Conservation (phyloP, 2,329 filamentous ascomycete species). For the Cladosporium austrohemisphaericum region DNA sequence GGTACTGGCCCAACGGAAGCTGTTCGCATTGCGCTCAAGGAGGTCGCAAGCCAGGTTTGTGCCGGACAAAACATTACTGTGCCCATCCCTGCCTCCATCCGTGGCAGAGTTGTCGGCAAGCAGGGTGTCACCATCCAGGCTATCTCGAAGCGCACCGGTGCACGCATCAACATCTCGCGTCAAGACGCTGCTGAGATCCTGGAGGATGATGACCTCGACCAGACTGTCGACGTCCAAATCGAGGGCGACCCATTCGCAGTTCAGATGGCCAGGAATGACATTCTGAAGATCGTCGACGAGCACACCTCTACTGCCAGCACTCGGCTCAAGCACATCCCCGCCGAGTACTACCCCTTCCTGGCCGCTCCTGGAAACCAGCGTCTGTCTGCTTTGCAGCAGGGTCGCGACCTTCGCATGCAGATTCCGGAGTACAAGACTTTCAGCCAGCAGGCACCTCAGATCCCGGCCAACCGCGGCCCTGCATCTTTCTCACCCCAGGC, state of each 20-base stretch:
- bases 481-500: conserved; percentile 68
- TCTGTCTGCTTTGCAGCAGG: conserved; percentile 64
- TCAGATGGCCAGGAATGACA: conserved; percentile 75
- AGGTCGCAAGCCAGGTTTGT: conserved; percentile 83
- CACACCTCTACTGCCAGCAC: conserved; percentile 77
- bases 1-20: conserved; percentile 78
- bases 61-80: conserved; percentile 73
- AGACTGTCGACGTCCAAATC: conserved; percentile 77
- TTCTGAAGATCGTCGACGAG: conserved; percentile 83
- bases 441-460: conserved; percentile 61
- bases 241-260: conserved; percentile 89
- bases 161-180: conserved; percentile 84
- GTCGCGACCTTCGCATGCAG: conserved; percentile 72
- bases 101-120: conserved; percentile 89
- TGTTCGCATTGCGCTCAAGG: conserved; percentile 82
- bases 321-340: conserved; percentile 77
- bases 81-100: conserved; percentile 75
- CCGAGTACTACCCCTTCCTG: conserved; percentile 94
- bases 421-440: conserved; percentile 79
- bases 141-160: conserved; percentile 84
- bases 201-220: conserved; percentile 69
- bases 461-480: conserved; percentile 59
- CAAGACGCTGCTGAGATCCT: conserved; percentile 59
- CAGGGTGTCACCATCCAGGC: conserved; percentile 85
- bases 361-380: conserved; percentile 70